Evolutionary conservation across 2,329 filamentous ascomycete genomes (phyloP).

Genomic region (Alternaria atra): DNA sequence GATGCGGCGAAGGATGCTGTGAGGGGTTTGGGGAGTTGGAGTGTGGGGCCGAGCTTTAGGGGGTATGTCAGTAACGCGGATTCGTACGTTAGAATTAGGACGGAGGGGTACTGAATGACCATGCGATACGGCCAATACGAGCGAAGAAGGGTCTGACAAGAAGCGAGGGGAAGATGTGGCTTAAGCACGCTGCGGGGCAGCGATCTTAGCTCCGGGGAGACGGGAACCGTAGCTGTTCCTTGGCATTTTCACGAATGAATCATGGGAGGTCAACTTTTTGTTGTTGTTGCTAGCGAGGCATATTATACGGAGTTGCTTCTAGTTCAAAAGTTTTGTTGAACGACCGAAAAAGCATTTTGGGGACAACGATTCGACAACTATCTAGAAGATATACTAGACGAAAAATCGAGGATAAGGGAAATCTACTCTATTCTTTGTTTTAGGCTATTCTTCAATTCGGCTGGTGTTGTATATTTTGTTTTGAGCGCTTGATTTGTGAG

Average conservation of each 20-base stretch:
- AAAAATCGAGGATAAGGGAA: not conserved
- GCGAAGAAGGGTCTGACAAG: not conserved
- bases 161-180: not conserved
- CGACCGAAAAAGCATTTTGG: not conserved
- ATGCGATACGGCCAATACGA: not conserved
- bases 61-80: slow-evolving; percentile 37
- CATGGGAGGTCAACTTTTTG: not conserved
- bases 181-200: not conserved
- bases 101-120: slow-evolving; percentile 21
- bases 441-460: not conserved
- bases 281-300: slow-evolving; percentile 5
- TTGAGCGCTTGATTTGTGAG: not conserved
- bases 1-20: slow-evolving; percentile 23
- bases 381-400: not conserved
- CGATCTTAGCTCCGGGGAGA: not conserved
- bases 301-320: slow-evolving; percentile 2
- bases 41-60: slow-evolving; percentile 33
- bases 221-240: not conserved
- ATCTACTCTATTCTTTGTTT: not conserved
- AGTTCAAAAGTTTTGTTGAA: not conserved
- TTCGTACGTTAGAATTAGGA: slow-evolving; percentile 33
- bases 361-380: not conserved
- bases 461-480: not conserved
- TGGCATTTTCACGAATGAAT: not conserved
- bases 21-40: slow-evolving; percentile 29